These are phyloP conservation scores for Pochonia chlamydosporia DNA, from an alignment of 2,329 filamentous ascomycete genomes.

Conservation along the genomic window DNA sequence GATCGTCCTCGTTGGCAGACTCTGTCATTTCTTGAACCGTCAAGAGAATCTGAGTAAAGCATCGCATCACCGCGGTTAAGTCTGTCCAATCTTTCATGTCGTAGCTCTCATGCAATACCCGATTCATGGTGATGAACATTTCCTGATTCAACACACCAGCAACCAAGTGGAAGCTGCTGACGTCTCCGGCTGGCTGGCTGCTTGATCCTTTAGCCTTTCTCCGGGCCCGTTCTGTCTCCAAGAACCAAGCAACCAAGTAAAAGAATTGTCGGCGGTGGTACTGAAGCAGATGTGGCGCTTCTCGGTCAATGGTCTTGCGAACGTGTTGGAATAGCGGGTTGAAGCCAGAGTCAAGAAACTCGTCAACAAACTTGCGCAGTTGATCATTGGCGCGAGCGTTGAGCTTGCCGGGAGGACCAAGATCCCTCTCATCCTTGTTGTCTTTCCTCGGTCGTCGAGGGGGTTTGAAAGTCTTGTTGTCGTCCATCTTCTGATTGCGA, in stretches of 20 bases:
- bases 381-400: slow-evolving; percentile 69
- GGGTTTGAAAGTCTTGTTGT: slow-evolving; percentile 83
- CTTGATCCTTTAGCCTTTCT: slow-evolving; percentile 52
- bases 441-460: slow-evolving; percentile 59
- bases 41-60: slow-evolving; percentile 88
- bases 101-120: slow-evolving; percentile 70
- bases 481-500: slow-evolving; percentile 83
- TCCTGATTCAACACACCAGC: slow-evolving; percentile 90
- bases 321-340: slow-evolving; percentile 85
- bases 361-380: slow-evolving; percentile 77
- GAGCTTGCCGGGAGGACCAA: slow-evolving; percentile 67
- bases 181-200: slow-evolving; percentile 39
- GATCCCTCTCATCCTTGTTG: slow-evolving; percentile 63
- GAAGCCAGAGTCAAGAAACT: slow-evolving; percentile 92
- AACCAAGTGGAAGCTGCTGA: slow-evolving; percentile 78
- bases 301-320: slow-evolving; percentile 83
- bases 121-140: slow-evolving; percentile 84
- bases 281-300: slow-evolving; percentile 73
- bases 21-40: slow-evolving; percentile 90
- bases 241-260: slow-evolving; percentile 88
- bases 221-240: slow-evolving; percentile 75
- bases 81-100: slow-evolving; percentile 86
- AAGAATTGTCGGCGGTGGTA: slow-evolving; percentile 83
- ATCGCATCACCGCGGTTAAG: slow-evolving; percentile 81
- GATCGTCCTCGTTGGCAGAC: slow-evolving; percentile 81